Evolutionary conservation across 352 stramenopile genomes (phyloP).

Genomic region (Globisporangium lucens): DNA sequence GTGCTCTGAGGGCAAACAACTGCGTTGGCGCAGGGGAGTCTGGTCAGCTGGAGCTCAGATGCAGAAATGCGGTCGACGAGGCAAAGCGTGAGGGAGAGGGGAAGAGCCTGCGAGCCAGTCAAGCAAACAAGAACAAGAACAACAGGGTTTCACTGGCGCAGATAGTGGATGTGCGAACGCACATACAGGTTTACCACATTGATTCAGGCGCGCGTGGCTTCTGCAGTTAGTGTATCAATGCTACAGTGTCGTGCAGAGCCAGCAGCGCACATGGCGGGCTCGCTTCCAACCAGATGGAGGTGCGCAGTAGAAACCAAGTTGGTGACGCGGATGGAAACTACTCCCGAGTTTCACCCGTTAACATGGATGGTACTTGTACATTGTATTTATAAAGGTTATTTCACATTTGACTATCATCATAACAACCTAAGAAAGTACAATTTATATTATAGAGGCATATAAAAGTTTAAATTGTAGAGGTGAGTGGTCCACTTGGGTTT

Average conservation of each 20-base stretch:
- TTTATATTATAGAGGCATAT: background rate
- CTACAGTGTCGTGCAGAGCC: background rate
- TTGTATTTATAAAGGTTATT: background rate
- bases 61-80: conserved; percentile 5
- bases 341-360: background rate
- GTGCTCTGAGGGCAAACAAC: background rate
- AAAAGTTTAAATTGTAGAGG: background rate
- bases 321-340: background rate
- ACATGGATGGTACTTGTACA: too few species aligned
- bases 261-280: conserved; percentile 3
- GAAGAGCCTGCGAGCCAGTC: background rate
- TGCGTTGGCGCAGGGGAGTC: background rate
- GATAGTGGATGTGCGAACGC: background rate
- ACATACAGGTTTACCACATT: background rate
- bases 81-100: too few species aligned
- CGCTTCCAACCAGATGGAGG: conserved; percentile 1
- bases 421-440: too few species aligned
- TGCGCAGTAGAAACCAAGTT: background rate
- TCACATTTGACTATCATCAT: too few species aligned
- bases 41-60: conserved; percentile 5
- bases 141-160: background rate
- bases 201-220: background rate
- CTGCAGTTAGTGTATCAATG: background rate
- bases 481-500: background rate
- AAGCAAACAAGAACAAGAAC: background rate